phyloP scores from a whole-genome alignment of 1,284 basidiomycete genomes.

The Pascua sp. region DNA sequence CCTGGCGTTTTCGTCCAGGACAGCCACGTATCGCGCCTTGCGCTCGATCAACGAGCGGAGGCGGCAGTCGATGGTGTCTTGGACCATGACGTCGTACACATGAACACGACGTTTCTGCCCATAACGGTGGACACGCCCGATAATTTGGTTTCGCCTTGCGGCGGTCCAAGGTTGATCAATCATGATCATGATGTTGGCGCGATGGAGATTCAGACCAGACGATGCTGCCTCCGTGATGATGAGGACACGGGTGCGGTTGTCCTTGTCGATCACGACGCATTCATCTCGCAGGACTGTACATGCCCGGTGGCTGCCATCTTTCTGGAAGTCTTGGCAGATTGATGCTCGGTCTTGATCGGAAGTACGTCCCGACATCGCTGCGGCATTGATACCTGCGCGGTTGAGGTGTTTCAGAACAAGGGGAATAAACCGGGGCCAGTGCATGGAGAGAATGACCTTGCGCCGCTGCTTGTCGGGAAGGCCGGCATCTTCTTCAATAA shows the following conservation, averaged over 20 bases:
- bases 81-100: not conserved
- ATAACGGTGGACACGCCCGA: not conserved
- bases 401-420: not conserved
- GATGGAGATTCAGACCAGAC: not conserved
- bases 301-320: too few relatives aligned
- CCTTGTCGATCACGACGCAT: not conserved
- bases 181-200: not conserved
- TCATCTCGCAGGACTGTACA: too few relatives aligned
- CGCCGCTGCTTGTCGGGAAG: not conserved
- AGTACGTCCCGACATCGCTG: not conserved
- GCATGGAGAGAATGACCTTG: not conserved
- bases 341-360: not conserved
- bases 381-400: not conserved
- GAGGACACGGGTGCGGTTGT: not conserved
- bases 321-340: not conserved
- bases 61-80: not conserved
- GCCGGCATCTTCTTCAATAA: too few relatives aligned
- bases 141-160: not conserved
- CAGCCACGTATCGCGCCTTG: too few relatives aligned
- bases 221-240: not conserved
- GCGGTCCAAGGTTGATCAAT: not conserved
- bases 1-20: too few relatives aligned
- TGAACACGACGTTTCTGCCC: not conserved
- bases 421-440: not conserved
- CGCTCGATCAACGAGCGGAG: too few relatives aligned